Evolutionary conservation across 2,329 filamentous ascomycete species (phyloP).

Genomic region (Xylariaceae sp.): DNA sequence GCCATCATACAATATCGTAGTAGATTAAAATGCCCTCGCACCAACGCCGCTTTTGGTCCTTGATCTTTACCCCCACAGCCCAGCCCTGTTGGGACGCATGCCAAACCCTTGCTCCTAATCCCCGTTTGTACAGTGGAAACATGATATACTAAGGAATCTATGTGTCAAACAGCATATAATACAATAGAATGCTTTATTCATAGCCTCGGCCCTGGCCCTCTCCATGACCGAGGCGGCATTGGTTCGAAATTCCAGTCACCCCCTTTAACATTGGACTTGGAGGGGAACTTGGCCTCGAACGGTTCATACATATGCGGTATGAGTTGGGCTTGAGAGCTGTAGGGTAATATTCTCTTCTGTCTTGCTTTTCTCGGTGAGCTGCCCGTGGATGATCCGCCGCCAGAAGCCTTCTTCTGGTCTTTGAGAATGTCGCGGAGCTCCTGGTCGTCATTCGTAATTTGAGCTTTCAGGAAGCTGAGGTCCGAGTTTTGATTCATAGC

Average conservation of each 20-base stretch:
- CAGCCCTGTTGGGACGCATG: slow-evolving; percentile 6
- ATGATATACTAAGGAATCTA: slow-evolving; percentile 13
- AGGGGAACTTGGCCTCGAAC: slow-evolving; percentile 47
- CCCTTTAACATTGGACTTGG: slow-evolving; percentile 22
- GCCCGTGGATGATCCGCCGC: slow-evolving; percentile 9
- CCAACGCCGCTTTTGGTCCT: slow-evolving; percentile 12
- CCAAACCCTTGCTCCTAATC: background rate
- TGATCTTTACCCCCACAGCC: background rate
- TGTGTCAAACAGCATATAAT: slow-evolving; percentile 7
- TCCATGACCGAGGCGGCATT: slow-evolving; percentile 30
- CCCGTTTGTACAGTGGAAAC: background rate
- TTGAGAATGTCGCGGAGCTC: slow-evolving; percentile 78
- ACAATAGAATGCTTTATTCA: slow-evolving; percentile 12
- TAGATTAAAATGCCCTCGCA: background rate
- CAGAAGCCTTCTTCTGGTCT: slow-evolving; percentile 53
- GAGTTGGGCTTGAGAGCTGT: slow-evolving; percentile 47
- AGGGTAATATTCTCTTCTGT: slow-evolving; percentile 44
- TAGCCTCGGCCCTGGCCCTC: slow-evolving; percentile 7
- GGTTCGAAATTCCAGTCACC: slow-evolving; percentile 37
- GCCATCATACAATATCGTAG: slow-evolving; percentile 15
- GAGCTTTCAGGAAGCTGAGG: slow-evolving; percentile 77
- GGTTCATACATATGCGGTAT: slow-evolving; percentile 48
- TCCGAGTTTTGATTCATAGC: slow-evolving; percentile 55
- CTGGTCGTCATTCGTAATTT: slow-evolving; percentile 76
- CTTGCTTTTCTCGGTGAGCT: slow-evolving; percentile 28